Conservation (phyloP, 768 basidiomycete species). For the Lactifluus subvellereus region DNA sequence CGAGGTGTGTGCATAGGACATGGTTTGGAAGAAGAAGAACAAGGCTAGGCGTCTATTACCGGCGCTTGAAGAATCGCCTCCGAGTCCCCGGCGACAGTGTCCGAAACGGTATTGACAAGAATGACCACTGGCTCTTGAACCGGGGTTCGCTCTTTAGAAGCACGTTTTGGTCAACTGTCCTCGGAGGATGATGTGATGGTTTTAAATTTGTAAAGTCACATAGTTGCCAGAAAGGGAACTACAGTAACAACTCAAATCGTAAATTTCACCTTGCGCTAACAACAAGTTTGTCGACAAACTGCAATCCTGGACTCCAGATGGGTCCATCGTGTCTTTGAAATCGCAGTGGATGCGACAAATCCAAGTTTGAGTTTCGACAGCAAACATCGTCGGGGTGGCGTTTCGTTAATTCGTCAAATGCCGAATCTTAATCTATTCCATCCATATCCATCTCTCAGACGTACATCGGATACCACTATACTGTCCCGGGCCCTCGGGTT, state of each 20-base stretch:
- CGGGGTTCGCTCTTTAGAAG: no score
- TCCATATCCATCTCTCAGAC: not conserved
- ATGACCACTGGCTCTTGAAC: not conserved
- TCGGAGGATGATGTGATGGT: no score
- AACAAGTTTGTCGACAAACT: no score
- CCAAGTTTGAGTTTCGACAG: not conserved
- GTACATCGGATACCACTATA: not conserved
- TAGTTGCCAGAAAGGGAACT: no score
- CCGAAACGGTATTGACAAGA: not conserved
- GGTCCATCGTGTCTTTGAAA: not conserved
- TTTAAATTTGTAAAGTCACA: no score
- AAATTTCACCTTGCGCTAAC: no score
- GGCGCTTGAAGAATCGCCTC: conserved; percentile 10
- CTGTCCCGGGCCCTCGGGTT: conserved; percentile 11
- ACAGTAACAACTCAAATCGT: no score
- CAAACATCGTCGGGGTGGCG: not conserved
- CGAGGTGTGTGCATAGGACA: conserved; percentile 18
- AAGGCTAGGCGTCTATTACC: conserved; percentile 7
- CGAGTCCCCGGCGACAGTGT: conserved; percentile 5
- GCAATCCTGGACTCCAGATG: not conserved
- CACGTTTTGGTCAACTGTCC: no score
- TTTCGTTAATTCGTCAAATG: conserved; percentile 13
- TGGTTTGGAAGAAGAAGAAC: conserved; percentile 22
- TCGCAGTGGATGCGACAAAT: not conserved
- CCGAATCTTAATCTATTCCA: conserved; percentile 14